Conservation (phyloP, 768 basidiomycete species). For the Rhizopogon sp. region DNA sequence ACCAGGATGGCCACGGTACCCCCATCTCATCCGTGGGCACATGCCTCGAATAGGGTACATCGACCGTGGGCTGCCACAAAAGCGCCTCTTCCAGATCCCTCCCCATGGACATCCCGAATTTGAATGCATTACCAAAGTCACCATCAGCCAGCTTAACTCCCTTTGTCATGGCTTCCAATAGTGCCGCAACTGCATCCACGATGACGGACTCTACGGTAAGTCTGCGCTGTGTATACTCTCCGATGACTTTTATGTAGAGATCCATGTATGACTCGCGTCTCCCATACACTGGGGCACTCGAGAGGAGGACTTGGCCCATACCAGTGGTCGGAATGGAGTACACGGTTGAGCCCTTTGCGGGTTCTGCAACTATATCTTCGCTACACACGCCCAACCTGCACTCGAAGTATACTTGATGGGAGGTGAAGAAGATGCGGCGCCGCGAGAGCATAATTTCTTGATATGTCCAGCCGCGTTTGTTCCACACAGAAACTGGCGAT, state of each 20-base stretch:
- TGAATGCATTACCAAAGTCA: too few species aligned
- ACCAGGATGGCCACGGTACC: slow-evolving; percentile 16
- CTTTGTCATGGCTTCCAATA: too few species aligned
- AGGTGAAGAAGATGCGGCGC: slow-evolving; percentile 15
- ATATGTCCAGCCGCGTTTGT: slow-evolving; percentile 17
- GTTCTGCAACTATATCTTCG: slow-evolving; percentile 13
- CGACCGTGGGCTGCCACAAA: slow-evolving; percentile 17
- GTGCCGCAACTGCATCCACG: too few species aligned
- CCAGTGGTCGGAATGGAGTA: too few species aligned
- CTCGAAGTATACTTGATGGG: slow-evolving; percentile 16
- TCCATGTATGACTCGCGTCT: too few species aligned
- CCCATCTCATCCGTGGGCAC: not conserved
- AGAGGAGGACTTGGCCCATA: too few species aligned
- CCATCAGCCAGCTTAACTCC: too few species aligned
- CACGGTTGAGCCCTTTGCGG: too few species aligned
- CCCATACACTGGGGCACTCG: too few species aligned
- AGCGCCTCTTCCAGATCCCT: slow-evolving; percentile 9
- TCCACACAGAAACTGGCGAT: slow-evolving; percentile 8
- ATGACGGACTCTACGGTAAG: too few species aligned
- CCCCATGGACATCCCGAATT: not conserved
- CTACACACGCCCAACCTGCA: slow-evolving; percentile 13
- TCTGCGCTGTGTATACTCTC: too few species aligned
- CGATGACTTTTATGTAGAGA: too few species aligned
- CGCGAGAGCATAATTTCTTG: slow-evolving; percentile 15
- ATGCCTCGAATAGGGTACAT: slow-evolving; percentile 7